Base-by-base conservation (phyloP, 2,329 filamentous ascomycete genomes). In the Phyllosticta citrichinensis region DNA sequence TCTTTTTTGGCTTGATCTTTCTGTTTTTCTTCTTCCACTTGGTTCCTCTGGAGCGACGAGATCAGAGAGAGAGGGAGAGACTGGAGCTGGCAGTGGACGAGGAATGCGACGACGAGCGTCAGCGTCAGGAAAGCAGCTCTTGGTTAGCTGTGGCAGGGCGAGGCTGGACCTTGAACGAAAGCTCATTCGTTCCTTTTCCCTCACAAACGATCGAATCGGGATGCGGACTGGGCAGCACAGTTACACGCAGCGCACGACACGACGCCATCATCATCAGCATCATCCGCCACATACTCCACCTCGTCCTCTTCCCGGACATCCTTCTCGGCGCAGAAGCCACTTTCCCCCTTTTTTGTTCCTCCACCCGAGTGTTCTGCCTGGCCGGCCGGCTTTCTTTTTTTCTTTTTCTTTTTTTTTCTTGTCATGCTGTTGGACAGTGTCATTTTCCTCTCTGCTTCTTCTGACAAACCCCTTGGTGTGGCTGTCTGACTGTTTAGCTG, bases 1-100 rank as follows among this genome's bases (percentile, higher is more conserved):
- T 68, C 66, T 68, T 61, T 65, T 65, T 63, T 66, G 61, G 58
- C 64, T 65, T 17, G 50, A 22, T 22, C 20, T n/a, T 52, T n/a
- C 17, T 52, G 50, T 52, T 3, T 52, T 2, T 20, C 11, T 52
- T 24, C 51, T 30, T 30, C 27, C 22, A 22, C 22, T 22, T 22
- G 22, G 22, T 52, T 17, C 9, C 30, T 33, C 30, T 33, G 30
- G 12, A 33, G 30, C 30, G 30, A 2, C 30, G 14, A 40, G 33
- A 40, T 40, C 22, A 22, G 27, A 30, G 9, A 30, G 27, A 30
- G 27, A 30, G 27, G 9, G 27, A 30, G 33, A 40, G 33, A 40
- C 5, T 17, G 33, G 33, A 40, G 33, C 33, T 40, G 33, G 33
- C 6, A 40, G 10, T 17, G 33, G 33, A 40, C 8, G 33, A 40